Base-by-base conservation (phyloP, 2,329 filamentous ascomycete species). In the Ophiocordyceps camponoti-floridani region DNA sequence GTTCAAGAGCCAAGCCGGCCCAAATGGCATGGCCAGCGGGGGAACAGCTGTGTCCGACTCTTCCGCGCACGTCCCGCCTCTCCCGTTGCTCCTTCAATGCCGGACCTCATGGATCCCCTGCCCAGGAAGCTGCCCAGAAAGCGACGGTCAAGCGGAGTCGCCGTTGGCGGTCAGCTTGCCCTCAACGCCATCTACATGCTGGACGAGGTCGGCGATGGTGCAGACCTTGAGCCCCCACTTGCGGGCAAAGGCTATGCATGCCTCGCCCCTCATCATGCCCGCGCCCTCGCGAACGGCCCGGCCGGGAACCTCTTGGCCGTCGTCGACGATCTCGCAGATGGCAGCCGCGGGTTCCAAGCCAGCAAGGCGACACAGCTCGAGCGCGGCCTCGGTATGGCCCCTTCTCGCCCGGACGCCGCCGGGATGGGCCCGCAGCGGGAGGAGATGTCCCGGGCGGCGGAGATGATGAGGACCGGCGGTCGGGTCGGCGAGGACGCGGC, bases 191-290 rank as follows among this genome's bases (percentile, higher is more conserved):
- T 91, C 82, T 47, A 94, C 66, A 60, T 93, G 83, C 46, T 68
- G 69, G 27, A 89, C 81, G 64, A 98, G 63, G 63, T 89, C 87
- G 59, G 89, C 87, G 64, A 98, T 96, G 28, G 91, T 96, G 65
- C 88, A 94, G 47, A 94, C 86, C 68, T 83, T 91, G 53, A 98
- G 68, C 4, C 87, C 87, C 79, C 83, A 96, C 63, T 73, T 79
- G 62, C 78, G 77, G 27, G 87, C 91, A 71, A 98, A 98, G 43
- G 70, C 74, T 57, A 98, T 68, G 65, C 88, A 95, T 35, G 77
- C 84, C 66, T 94, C 86, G 50, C 86, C 77, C 52, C 87, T 69
- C 78, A 96, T 80, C 91, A 98, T 98, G 26, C 82, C 85, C n/a
- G 79, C 75, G 18, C 74, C 78, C 11, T 62, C 60, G 52, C 79